Evolutionary conservation across 768 basidiomycete genomes (phyloP).

Genomic region (Lactarius pseudohatsudake): DNA sequence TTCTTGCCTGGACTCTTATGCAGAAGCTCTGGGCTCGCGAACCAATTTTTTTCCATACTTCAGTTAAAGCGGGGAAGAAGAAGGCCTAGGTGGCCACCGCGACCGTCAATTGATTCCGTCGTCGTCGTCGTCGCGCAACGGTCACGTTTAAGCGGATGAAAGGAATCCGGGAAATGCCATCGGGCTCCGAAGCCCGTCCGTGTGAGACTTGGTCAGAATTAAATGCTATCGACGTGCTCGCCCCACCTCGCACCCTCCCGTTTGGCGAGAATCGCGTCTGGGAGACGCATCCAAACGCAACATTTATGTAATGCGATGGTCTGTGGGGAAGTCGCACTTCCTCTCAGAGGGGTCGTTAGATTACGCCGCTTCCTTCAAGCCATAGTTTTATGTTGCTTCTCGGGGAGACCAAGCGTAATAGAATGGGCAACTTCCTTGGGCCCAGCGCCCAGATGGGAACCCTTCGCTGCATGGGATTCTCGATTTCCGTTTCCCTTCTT

Average conservation of each 20-base stretch:
- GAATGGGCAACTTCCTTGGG: neutral
- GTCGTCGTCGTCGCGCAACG: neutral
- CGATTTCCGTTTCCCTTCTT: neutral
- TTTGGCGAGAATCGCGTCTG: neutral
- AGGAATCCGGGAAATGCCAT: slow-evolving; percentile 18
- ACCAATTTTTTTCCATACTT: neutral
- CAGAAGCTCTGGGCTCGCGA: neutral
- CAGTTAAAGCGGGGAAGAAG: neutral
- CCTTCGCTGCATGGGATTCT: neutral
- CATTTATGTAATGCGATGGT: slow-evolving; percentile 19
- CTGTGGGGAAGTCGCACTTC: slow-evolving; percentile 11
- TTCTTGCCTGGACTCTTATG: neutral
- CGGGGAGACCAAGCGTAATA: slow-evolving; percentile 9
- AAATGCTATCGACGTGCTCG: neutral
- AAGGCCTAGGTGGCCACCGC: neutral
- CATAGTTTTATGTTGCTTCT: neutral
- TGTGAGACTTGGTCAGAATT: slow-evolving; percentile 5
- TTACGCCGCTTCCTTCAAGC: slow-evolving; percentile 8
- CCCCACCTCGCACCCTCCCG: neutral
- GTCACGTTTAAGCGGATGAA: slow-evolving; percentile 16
- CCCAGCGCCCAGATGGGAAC: neutral
- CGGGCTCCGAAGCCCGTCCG: slow-evolving; percentile 13
- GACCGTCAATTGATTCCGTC: neutral
- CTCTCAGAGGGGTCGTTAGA: neutral
- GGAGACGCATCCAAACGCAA: neutral